Base-by-base conservation (phyloP, 2,329 filamentous ascomycete species). In the Diplodia intermedia region DNA sequence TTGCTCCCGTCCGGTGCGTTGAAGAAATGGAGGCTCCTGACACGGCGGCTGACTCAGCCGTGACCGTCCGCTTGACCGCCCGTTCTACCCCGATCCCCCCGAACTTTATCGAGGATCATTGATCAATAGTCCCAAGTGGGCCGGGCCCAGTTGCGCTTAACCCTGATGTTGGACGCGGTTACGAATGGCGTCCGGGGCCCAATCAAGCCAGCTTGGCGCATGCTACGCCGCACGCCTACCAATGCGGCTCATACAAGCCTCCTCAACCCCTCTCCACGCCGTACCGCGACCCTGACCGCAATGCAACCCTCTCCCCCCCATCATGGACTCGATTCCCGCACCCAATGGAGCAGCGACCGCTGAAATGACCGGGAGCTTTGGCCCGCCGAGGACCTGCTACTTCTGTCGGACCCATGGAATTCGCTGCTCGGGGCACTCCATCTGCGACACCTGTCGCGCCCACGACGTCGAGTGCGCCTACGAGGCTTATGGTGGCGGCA, bases 401-500 rank as follows among this genome's bases (percentile, higher is more conserved):
- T 72, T 72, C 65, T 72, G 71, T 47, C 55, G 70, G 33, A 67
- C 70, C 14, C 69, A 71, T 49, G 70, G 72, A 29, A 71, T 72
- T 47, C 68, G 69, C 26, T 72, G 71, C 47, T 71, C 70, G 7
- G 71, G 71, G 20, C 70, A 72, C 43, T 66, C 52, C 49, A 69
- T 70, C 6, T 72, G 71, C 50, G 67, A 63, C 29, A 70, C 71
- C 11, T 72, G 71, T 57, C 68, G 66, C 36, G 70, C 70, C 49
- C 69, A 69, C 40, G 71, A 70, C 55, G 65, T 72, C 56, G 71
- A 72, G 56, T 72, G 71, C 63, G 66, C 71, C 43, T 72, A 72
- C 36, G 71, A 71, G 68, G 68, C 69, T 7, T 69, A 68, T 20
- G 71, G 72, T 68, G 71, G 71, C 31, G 65, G 71, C 18, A 69